Conservation (phyloP, 495 filamentous ascomycete genomes). For the Neurospora africana region DNA sequence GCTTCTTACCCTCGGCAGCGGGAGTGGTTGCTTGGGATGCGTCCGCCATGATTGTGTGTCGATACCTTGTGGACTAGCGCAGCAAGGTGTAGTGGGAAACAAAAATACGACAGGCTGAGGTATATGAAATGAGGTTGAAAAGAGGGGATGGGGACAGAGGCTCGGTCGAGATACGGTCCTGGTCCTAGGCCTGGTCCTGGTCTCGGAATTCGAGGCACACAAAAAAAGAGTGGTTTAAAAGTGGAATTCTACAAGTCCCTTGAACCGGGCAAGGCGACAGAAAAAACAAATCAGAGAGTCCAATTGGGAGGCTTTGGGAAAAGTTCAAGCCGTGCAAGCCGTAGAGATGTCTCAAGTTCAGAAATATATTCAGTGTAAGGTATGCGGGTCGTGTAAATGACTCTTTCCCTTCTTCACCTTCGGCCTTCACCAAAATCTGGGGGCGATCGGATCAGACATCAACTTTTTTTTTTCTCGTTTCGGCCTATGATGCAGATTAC, state of each 20-base stretch:
- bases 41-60: background rate
- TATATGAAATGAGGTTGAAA: background rate
- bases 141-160: background rate
- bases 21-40: background rate
- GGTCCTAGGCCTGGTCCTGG: background rate
- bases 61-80: background rate
- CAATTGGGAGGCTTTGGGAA: background rate
- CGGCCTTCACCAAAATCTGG: background rate
- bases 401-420: background rate
- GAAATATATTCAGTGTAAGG: background rate
- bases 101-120: background rate
- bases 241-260: background rate
- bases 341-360: background rate
- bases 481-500: slow-evolving; percentile 14
- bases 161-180: background rate
- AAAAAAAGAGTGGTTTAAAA: slow-evolving; percentile 1
- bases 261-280: background rate
- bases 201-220: background rate
- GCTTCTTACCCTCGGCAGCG: background rate
- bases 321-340: background rate
- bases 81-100: background rate
- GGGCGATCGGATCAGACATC: background rate
- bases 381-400: background rate
- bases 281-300: background rate
- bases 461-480: slow-evolving; percentile 11